Evolutionary conservation across 805 yeast genomes (phyloP), one percentile per base, ranked within the genome.

Genomic region (Hanseniaspora hatyaiensis): DNA sequence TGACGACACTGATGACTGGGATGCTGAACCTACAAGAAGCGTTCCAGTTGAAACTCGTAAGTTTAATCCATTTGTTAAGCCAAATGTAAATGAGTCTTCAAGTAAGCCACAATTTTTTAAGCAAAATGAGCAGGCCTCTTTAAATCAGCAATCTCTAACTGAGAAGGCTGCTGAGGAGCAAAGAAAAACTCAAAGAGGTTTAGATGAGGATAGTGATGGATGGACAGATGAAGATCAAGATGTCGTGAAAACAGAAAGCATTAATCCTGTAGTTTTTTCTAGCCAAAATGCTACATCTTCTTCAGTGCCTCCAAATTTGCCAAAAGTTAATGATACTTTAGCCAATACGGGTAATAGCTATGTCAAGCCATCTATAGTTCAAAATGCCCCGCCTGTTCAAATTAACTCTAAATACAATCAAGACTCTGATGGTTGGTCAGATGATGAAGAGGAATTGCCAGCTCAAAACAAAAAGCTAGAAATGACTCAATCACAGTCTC

Each of bases 181-280:
- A 61, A 70, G 92, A 62, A 76, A 73, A 23, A 75, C 83, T 6
- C 89, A 82, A 59, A 70, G 88, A 61, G 71, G 72, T 15, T 49
- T 62, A 29, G 66, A 58, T 39, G 62, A 58, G 43, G 62, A 60
- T 42, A 65, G 64, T 47, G 67, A 60, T 50, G 63, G 62, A 51
- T 59, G 65, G 61, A 36, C 48, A 16, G 48, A 44, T 29, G 41
- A 36, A 6, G 48, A 44, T 12, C n/a, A n/a, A n/a, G n/a, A n/a
- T n/a, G n/a, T n/a, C n/a, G n/a, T n/a, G n/a, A n/a, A n/a, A n/a
- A n/a, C n/a, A n/a, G n/a, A n/a, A n/a, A 52, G 22, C 18, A 41
- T 39, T 16, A 47, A 31, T 33, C 30, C 34, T 6, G 33, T 19
- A 28, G 11, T 11, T 9, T 12, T 18, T 32, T 11, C 32, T 18